A percentile compares a stretch with the other conserved stretches of the same genome.
Conservation (phyloP, 2,329 filamentous ascomycete species). For the Microdochium nivale region DNA sequence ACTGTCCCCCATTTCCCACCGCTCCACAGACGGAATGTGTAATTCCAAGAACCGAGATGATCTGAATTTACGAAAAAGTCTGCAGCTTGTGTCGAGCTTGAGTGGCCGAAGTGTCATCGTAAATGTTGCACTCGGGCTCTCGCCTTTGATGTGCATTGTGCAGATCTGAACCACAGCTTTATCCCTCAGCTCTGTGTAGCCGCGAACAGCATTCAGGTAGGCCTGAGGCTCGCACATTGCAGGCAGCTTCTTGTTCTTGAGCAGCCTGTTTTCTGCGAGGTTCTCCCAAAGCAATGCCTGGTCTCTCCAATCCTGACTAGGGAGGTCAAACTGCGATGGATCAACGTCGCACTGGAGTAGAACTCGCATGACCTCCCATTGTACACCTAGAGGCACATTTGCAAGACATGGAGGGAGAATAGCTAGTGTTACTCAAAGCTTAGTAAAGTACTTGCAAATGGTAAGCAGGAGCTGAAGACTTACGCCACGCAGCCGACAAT, state of each 20-base stretch:
- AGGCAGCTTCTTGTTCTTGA: constrained; percentile 38
- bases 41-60: constrained; percentile 51
- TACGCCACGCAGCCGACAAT: too few species aligned
- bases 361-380: constrained; percentile 44
- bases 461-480: too few species aligned
- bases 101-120: constrained; percentile 38
- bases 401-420: constrained; percentile 30
- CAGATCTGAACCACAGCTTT: constrained; percentile 34
- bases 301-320: constrained; percentile 31
- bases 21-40: constrained; percentile 34
- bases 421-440: constrained; percentile 18
- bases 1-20: constrained; percentile 15
- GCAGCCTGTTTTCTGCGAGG: constrained; percentile 28
- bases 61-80: constrained; percentile 46
- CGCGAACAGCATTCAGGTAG: constrained; percentile 34
- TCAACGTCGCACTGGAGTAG: constrained; percentile 35
- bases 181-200: constrained; percentile 22
- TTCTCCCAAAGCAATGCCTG: constrained; percentile 33
- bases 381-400: constrained; percentile 35
- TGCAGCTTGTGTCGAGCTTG: constrained; percentile 37
- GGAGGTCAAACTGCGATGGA: constrained; percentile 22
- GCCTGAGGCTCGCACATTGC: constrained; percentile 31
- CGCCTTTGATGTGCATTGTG: constrained; percentile 26
- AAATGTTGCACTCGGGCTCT: constrained; percentile 24
- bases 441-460: too few species aligned